phyloP scores from a whole-genome alignment of 192 early-diverging fungal genomes.

The Backusella sp. region DNA sequence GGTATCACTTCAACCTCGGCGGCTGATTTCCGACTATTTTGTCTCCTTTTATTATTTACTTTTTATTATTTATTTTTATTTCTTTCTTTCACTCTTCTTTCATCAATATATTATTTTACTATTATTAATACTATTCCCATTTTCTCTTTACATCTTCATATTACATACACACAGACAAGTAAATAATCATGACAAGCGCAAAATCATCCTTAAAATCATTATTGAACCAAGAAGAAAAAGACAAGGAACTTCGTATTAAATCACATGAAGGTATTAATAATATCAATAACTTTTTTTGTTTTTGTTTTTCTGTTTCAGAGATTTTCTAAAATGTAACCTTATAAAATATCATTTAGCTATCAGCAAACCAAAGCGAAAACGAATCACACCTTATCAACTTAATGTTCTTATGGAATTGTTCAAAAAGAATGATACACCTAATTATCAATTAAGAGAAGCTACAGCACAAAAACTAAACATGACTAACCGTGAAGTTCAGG shows the following conservation, averaged over 20 bases:
- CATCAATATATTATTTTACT: neutral
- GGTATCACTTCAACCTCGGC: constrained; percentile 19
- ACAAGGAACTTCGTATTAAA: constrained; percentile 17
- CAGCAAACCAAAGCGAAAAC: constrained; percentile 71
- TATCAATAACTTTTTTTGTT: neutral
- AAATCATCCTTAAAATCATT: neutral
- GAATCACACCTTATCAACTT: constrained; percentile 75
- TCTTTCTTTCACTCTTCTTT: constrained; percentile 9
- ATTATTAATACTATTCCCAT: neutral
- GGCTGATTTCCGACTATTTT: constrained; percentile 23
- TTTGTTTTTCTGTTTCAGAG: neutral
- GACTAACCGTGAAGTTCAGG: constrained; percentile 82
- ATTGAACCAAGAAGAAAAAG: constrained; percentile 9
- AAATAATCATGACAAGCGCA: neutral
- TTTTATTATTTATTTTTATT: constrained; percentile 5
- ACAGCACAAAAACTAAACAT: constrained; percentile 71
- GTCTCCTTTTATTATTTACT: constrained; percentile 4
- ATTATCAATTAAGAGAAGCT: constrained; percentile 71
- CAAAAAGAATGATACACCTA: constrained; percentile 73
- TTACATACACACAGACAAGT: neutral
- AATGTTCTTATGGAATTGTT: constrained; percentile 68
- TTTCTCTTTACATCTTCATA: neutral
- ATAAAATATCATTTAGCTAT: constrained; percentile 12
- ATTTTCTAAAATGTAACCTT: neutral
- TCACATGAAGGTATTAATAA: constrained; percentile 23